Conservation (phyloP, 2,329 filamentous ascomycete genomes). For the Ophiostoma sp. region DNA sequence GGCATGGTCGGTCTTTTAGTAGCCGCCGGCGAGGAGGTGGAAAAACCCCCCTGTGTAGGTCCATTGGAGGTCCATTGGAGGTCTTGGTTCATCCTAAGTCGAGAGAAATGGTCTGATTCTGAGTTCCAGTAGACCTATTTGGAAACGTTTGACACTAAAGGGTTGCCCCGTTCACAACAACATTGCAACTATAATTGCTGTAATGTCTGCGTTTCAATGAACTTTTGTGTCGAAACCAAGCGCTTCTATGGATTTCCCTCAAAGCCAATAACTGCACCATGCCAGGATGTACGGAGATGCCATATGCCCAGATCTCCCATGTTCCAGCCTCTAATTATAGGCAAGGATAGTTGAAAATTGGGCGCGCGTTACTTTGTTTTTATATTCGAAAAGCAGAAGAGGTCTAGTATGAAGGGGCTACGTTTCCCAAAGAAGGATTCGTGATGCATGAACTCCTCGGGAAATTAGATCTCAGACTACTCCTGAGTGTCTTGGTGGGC, state of each 20-base stretch:
- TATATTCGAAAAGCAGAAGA: no score
- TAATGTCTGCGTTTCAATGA: not conserved
- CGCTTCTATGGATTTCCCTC: not conserved
- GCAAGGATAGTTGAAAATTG: no score
- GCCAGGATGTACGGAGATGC: not conserved
- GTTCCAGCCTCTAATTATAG: no score
- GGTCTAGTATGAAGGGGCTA: no score
- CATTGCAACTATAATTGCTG: not conserved
- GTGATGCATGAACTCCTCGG: no score
- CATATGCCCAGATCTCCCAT: not conserved
- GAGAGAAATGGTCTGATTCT: slow-evolving; percentile 8
- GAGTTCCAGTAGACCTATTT: slow-evolving; percentile 11
- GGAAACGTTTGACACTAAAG: slow-evolving; percentile 10
- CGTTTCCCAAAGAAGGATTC: no score
- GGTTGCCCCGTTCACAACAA: not conserved
- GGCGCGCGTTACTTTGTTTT: no score
- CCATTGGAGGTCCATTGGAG: slow-evolving; percentile 12
- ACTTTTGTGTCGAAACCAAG: not conserved
- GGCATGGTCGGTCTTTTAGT: slow-evolving; percentile 7
- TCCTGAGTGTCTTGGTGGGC: no score
- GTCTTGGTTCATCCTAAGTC: slow-evolving; percentile 13
- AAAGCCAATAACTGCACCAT: no score
- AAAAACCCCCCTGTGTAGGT: not conserved
- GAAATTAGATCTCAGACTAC: no score
- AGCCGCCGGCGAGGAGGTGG: slow-evolving; percentile 9